Percentiles rank a stretch among this genome's conserved stretches.
These are phyloP conservation scores for Clarkia xantiana DNA, from an alignment of 345 rosid genomes.

Conservation along the genomic window DNA sequence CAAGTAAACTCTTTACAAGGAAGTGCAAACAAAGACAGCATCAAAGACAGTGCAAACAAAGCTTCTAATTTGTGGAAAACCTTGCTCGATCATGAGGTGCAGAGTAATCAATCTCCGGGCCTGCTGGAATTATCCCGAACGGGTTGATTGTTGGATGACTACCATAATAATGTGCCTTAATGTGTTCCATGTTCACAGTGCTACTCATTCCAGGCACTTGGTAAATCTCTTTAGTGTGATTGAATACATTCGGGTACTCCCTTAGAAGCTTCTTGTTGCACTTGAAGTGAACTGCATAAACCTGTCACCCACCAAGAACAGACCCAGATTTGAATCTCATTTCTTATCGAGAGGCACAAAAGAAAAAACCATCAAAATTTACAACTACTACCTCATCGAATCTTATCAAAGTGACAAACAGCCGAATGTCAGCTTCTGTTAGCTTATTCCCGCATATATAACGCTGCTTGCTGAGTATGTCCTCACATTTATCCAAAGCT, in stretches of 20 bases:
- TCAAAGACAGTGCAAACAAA: neutral
- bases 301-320: constrained; percentile 12
- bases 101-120: constrained; percentile 25
- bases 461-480: constrained; percentile 46
- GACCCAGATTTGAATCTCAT: neutral
- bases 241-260: constrained; percentile 34
- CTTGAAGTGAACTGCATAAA: constrained; percentile 42
- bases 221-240: constrained; percentile 29
- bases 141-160: constrained; percentile 36
- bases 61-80: constrained; percentile 8
- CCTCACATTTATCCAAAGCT: constrained; percentile 68
- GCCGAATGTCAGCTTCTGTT: constrained; percentile 61
- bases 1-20: no score
- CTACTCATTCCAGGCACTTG: constrained; percentile 29
- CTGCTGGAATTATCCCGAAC: constrained; percentile 26
- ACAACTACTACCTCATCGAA: constrained; percentile 61
- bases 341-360: neutral
- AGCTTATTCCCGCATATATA: constrained; percentile 58
- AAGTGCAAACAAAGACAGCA: no score
- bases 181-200: constrained; percentile 29
- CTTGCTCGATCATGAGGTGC: constrained; percentile 23
- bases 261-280: constrained; percentile 31
- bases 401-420: constrained; percentile 82
- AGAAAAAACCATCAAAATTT: neutral
- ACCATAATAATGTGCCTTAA: constrained; percentile 29